Conservation (phyloP, 139 green algal species). For the Parachlorella kessleri region DNA sequence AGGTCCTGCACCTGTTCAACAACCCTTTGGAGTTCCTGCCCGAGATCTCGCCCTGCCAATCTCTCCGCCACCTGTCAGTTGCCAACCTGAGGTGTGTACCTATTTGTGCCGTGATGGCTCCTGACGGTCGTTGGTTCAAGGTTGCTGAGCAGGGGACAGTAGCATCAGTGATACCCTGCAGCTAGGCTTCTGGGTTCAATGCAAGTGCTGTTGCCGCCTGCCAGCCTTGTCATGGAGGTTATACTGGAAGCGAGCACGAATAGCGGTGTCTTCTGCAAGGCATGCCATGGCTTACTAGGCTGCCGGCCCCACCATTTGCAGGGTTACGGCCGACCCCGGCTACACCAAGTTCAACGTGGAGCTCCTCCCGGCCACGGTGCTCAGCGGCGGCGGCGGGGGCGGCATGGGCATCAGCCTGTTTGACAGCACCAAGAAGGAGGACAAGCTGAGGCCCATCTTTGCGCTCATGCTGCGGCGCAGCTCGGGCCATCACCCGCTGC, state of each 20-base stretch:
- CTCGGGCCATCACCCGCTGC: slow-evolving; percentile 82
- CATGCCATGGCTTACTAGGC: no score
- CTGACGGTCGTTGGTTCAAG: no score
- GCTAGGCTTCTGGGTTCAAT: no score
- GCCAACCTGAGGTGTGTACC: background rate
- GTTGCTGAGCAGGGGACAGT: no score
- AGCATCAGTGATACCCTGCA: no score
- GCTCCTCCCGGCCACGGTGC: slow-evolving; percentile 25
- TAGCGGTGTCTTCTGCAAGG: no score
- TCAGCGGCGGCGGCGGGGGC: background rate
- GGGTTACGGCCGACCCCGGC: slow-evolving; percentile 45
- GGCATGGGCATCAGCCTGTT: slow-evolving; percentile 18
- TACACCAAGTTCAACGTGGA: slow-evolving; percentile 56
- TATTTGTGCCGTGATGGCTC: background rate
- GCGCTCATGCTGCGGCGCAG: slow-evolving; percentile 82
- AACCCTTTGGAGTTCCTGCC: slow-evolving; percentile 96
- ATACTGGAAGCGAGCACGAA: no score
- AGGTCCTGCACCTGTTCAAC: slow-evolving; percentile 70
- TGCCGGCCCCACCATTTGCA: background rate
- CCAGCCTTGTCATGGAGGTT: no score
- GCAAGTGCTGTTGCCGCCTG: no score
- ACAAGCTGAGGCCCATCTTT: slow-evolving; percentile 85
- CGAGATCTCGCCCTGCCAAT: slow-evolving; percentile 77
- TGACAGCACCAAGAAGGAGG: slow-evolving; percentile 25
- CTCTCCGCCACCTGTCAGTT: slow-evolving; percentile 74